Base-by-base conservation (phyloP, 2,329 filamentous ascomycete species). In the Penicillium nordicum region DNA sequence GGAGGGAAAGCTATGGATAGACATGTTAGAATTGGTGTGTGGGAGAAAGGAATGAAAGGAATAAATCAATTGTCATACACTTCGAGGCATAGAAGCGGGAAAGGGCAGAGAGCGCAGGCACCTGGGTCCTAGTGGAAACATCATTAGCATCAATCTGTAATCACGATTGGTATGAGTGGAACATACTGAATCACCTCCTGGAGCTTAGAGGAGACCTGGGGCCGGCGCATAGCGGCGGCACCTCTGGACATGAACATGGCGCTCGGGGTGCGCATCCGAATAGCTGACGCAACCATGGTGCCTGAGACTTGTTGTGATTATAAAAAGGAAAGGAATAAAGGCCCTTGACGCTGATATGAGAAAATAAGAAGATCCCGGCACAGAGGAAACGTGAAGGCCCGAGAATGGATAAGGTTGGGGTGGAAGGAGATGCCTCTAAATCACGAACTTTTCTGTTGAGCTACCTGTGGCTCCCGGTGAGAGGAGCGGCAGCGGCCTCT, bases 1-100 rank as follows among this genome's bases (percentile, higher is more conserved):
- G 92, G 86, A 66, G 94, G 95, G 81, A 90, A 97, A 48, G 93
- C 95, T 94, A 81, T 61, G 54, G 58, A 67, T 47, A 68, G 61
- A 60, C 57, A 60, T 55, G 57, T 59, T 55, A 63, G 60, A 50
- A 50, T 46, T 50, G 48, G 41, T 23, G 16, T 23, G 27, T 32
- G 27, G 44, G 37, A 53, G 36, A 56, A 18, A 34, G 50, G 27
- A 38, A 57, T 52, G 36, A 56, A 18, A 34, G 50, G 27, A 38
- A 57, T 52, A 50, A 67, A 32, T 55, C 51, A 56, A 55, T 48
- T 54, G 37, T 25, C 81, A 72, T 78, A 87, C 84, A 85, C 79
- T 87, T 87, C 57, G 84, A 86, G 73, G 85, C 85, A 82, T 88
- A 88, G 77, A 82, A 87, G 74, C 85, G 79, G 64, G 83, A 80